Evolutionary conservation across 306 rosid genomes (phyloP).

Genomic region (Abrus precatorius): DNA sequence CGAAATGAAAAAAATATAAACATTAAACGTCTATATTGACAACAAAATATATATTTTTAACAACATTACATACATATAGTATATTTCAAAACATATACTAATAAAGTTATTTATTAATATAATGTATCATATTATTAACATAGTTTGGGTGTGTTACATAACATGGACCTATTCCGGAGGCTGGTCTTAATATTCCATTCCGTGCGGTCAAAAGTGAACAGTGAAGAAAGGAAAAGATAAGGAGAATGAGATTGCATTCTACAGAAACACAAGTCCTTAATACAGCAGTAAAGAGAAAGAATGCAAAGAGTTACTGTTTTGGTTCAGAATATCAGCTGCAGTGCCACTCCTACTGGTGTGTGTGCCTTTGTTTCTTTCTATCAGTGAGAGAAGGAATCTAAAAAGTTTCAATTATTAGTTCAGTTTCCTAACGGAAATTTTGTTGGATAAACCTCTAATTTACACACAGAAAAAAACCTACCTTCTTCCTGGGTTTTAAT

Average conservation of each 20-base stretch:
- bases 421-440: constrained; percentile 14
- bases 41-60: too few species aligned
- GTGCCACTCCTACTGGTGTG: not conserved
- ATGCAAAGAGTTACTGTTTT: constrained; percentile 16
- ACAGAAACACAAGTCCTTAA: not conserved
- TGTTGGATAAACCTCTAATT: not conserved
- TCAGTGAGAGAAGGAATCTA: constrained; percentile 30
- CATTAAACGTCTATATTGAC: too few species aligned
- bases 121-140: too few species aligned
- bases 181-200: not conserved
- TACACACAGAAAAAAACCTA: not conserved
- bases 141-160: not conserved
- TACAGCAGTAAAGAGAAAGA: not conserved
- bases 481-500: not conserved
- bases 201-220: constrained; percentile 34
- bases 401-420: constrained; percentile 41
- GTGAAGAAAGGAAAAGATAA: constrained; percentile 40
- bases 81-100: too few species aligned
- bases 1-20: too few species aligned
- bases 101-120: too few species aligned
- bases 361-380: not conserved
- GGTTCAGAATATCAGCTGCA: constrained; percentile 43
- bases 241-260: constrained; percentile 12
- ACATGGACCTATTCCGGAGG: not conserved
- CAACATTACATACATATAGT: too few species aligned